A percentile compares a stretch with the other conserved stretches of the same genome.
Evolutionary conservation across 768 basidiomycete genomes (phyloP).

Genomic region (Hortiboletus flavorubellus): DNA sequence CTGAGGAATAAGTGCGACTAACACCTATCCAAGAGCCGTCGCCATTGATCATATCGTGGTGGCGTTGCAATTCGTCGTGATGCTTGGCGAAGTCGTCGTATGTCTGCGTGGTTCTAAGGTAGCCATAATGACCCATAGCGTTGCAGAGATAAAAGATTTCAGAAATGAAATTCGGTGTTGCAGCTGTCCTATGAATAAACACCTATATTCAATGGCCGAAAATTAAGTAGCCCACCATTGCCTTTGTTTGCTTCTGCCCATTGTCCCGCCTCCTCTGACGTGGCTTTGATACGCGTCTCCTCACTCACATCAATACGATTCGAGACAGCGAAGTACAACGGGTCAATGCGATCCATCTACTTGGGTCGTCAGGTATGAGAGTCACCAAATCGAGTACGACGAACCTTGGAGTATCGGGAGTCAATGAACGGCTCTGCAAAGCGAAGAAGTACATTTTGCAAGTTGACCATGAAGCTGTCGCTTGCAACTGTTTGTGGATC

Average conservation of each 20-base stretch:
- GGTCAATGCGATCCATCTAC: constrained; percentile 90
- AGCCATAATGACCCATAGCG: constrained; percentile 87
- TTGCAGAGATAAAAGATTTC: constrained; percentile 89
- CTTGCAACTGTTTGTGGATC: constrained; percentile 82
- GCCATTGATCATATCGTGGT: constrained; percentile 70
- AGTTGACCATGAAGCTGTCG: constrained; percentile 91
- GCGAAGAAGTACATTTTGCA: constrained; percentile 76
- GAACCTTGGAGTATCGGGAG: constrained; percentile 80
- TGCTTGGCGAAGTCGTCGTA: constrained; percentile 74
- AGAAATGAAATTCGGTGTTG: constrained; percentile 87
- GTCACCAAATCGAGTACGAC: not conserved
- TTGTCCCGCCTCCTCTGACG: constrained; percentile 75
- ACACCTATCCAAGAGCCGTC: constrained; percentile 85
- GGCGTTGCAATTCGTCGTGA: constrained; percentile 69
- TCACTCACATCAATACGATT: constrained; percentile 74
- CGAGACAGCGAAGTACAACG: constrained; percentile 72
- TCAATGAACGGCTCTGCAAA: constrained; percentile 97
- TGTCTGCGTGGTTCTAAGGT: constrained; percentile 74
- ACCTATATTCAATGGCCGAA: not conserved
- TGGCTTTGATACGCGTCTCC: constrained; percentile 92
- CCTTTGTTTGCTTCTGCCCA: constrained; percentile 60
- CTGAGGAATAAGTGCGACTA: constrained; percentile 26
- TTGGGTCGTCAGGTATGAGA: constrained; percentile 2
- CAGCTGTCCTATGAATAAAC: constrained; percentile 35
- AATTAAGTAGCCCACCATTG: constrained; percentile 36